These are phyloP conservation scores for Verticillium albo-atrum DNA, from an alignment of 2,329 filamentous ascomycete genomes.

Conservation along the genomic window DNA sequence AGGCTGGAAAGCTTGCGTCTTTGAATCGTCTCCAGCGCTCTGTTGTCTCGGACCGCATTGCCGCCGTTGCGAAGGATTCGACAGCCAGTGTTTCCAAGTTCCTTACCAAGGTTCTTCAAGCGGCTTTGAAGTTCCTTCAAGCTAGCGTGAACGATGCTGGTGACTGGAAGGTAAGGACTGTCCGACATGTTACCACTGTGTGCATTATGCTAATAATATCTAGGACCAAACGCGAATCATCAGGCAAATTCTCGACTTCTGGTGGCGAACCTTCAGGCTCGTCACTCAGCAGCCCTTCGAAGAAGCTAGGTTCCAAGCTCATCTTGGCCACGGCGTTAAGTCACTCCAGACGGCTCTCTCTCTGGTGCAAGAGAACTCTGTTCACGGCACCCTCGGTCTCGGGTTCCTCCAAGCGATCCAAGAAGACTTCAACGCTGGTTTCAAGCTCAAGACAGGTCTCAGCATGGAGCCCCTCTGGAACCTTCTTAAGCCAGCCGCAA, in stretches of 20 bases:
- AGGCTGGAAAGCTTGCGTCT: conserved; percentile 43
- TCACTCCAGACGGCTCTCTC: conserved; percentile 31
- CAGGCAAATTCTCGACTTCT: conserved; percentile 43
- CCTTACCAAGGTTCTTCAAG: conserved; percentile 35
- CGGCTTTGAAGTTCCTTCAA: conserved; percentile 39
- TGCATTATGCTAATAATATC: conserved; percentile 3
- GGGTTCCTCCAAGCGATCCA: conserved; percentile 38
- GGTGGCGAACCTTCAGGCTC: conserved; percentile 48
- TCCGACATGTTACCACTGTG: background rate
- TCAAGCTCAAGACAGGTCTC: conserved; percentile 69
- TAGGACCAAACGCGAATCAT: conserved; percentile 27
- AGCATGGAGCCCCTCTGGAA: conserved; percentile 80
- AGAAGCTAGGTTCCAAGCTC: conserved; percentile 60
- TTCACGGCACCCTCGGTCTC: conserved; percentile 31
- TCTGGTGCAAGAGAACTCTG: conserved; percentile 14
- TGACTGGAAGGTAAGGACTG: conserved; percentile 24
- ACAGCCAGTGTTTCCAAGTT: conserved; percentile 52
- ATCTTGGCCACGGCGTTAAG: conserved; percentile 47
- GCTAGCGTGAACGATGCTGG: conserved; percentile 18
- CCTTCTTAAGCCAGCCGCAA: conserved; percentile 59
- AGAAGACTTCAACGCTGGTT: conserved; percentile 61
- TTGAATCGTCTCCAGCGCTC: conserved; percentile 60
- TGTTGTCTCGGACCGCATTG: conserved; percentile 46
- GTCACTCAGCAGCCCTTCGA: conserved; percentile 46
- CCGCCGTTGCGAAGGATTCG: conserved; percentile 55